phyloP scores from a whole-genome alignment of 2,329 filamentous ascomycete species.

The Trichoderma cornu-damae region DNA sequence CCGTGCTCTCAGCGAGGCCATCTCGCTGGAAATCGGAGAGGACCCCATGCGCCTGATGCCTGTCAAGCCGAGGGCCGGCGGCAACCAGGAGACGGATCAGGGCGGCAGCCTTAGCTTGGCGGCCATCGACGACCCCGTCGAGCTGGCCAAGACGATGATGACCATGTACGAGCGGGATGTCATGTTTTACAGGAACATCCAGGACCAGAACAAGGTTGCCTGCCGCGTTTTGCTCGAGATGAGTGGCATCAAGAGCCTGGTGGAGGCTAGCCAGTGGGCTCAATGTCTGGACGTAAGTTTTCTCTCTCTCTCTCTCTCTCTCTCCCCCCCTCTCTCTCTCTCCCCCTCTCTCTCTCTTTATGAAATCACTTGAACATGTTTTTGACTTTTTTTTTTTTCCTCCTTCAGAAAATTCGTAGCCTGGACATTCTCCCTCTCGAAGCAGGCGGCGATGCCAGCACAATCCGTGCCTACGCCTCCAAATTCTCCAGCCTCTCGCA shows the following conservation, averaged over 20 bases:
- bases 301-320: too few species aligned
- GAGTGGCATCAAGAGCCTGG: constrained; percentile 55
- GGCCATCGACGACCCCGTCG: constrained; percentile 55
- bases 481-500: constrained; percentile 74
- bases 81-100: constrained; percentile 34
- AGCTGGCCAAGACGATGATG: constrained; percentile 58
- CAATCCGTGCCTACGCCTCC: constrained; percentile 73
- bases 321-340: too few species aligned
- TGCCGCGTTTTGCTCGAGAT: constrained; percentile 55
- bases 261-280: constrained; percentile 52
- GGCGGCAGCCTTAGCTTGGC: constrained; percentile 57
- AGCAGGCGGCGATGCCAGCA: constrained; percentile 67
- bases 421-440: constrained; percentile 77
- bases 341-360: too few species aligned
- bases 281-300: constrained; percentile 54
- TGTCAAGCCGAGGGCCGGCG: constrained; percentile 62
- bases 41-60: constrained; percentile 73
- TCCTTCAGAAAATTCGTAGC: constrained; percentile 59
- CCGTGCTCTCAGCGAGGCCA: constrained; percentile 81
- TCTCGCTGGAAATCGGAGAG: constrained; percentile 80
- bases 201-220: constrained; percentile 52
- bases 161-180: constrained; percentile 56
- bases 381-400: background rate
- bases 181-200: constrained; percentile 56
- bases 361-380: too few species aligned